Percentiles rank a stretch among this genome's conserved stretches.
phyloP scores from a whole-genome alignment of 768 basidiomycete species.

The Ephemerocybe angulata region DNA sequence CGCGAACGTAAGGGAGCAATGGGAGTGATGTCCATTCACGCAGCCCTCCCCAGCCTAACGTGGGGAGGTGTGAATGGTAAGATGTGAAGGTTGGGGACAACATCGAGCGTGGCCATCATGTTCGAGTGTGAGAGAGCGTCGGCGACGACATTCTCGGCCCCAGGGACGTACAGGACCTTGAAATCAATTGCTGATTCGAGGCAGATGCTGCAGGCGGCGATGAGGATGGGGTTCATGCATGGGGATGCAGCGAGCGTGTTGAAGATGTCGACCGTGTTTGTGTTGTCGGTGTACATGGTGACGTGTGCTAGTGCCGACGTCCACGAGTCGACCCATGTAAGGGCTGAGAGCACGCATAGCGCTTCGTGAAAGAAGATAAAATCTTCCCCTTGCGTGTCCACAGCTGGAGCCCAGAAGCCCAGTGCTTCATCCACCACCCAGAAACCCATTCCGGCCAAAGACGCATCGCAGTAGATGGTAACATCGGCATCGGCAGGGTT shows the following conservation, averaged over 20 bases:
- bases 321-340: constrained; percentile 1
- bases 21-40: background rate
- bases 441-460: constrained; percentile 22
- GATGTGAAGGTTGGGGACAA: background rate
- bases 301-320: background rate
- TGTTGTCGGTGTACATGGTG: constrained; percentile 25
- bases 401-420: constrained; percentile 18
- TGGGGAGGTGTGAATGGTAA: constrained; percentile 1
- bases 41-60: constrained; percentile 24
- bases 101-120: background rate
- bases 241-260: constrained; percentile 12
- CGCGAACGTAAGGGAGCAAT: constrained; percentile 13
- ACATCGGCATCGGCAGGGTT: background rate
- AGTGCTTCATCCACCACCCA: constrained; percentile 18
- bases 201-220: constrained; percentile 15
- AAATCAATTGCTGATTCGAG: constrained; percentile 11
- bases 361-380: constrained; percentile 30
- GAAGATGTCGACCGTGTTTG: constrained; percentile 26
- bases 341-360: constrained; percentile 17
- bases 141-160: constrained; percentile 20
- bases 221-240: constrained; percentile 22
- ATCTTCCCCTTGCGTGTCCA: background rate
- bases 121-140: constrained; percentile 22
- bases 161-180: constrained; percentile 18
- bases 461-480: constrained; percentile 26